phyloP scores from a whole-genome alignment of 176 grass and related monocot genomes.

The Aegilops tauschii region DNA sequence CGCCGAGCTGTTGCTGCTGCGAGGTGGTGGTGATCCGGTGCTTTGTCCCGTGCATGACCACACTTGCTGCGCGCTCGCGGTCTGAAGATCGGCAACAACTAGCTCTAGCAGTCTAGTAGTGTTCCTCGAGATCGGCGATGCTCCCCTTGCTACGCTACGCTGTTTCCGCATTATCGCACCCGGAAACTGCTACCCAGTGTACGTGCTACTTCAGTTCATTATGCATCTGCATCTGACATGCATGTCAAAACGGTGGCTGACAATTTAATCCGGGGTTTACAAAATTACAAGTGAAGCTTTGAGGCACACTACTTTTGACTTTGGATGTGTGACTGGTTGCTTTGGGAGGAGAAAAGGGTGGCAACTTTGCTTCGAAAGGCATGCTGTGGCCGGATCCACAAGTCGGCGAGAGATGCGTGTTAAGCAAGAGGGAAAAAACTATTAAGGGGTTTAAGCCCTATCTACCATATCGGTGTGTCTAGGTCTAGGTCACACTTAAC shows the following conservation, averaged over 20 bases:
- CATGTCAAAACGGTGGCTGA: not conserved
- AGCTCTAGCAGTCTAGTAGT: constrained; percentile 8
- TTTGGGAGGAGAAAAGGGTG: constrained; percentile 12
- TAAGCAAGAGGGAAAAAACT: too few species aligned
- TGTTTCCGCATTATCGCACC: not conserved
- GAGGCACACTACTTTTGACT: not conserved
- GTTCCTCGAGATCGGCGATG: constrained; percentile 24
- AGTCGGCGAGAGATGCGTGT: not conserved
- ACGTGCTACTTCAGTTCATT: not conserved
- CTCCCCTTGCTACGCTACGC: constrained; percentile 5
- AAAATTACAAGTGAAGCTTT: not conserved
- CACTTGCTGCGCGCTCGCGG: too few species aligned
- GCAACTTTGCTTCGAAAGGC: constrained; percentile 18
- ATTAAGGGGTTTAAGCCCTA: too few species aligned
- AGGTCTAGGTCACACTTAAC: too few species aligned
- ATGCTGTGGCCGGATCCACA: not conserved
- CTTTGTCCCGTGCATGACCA: constrained; percentile 39
- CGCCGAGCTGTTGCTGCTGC: not conserved
- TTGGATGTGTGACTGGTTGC: constrained; percentile 25
- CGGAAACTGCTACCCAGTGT: not conserved
- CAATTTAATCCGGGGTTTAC: not conserved
- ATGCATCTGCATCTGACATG: not conserved
- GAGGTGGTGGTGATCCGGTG: constrained; percentile 19
- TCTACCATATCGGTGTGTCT: too few species aligned
- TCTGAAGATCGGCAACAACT: not conserved